Percentiles rank a stretch among this genome's conserved stretches.
Conservation (phyloP, 2,329 filamentous ascomycete species). For the Arthroderma sp. region DNA sequence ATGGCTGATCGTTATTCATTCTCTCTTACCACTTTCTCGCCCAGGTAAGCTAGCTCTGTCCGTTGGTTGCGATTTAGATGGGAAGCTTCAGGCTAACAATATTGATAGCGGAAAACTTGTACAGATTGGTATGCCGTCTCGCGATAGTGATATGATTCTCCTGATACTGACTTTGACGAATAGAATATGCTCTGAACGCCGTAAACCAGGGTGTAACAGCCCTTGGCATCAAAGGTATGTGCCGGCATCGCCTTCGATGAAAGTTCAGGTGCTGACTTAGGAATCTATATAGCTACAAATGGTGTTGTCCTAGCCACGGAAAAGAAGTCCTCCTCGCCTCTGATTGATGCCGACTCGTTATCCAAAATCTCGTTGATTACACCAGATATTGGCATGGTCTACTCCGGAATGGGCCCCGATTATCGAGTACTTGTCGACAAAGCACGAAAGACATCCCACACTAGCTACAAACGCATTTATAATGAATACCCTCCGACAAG, state of each 20-base stretch:
- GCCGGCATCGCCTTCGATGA: neutral
- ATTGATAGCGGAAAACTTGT: conserved; percentile 81
- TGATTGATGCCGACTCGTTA: conserved; percentile 87
- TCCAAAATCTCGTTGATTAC: conserved; percentile 98
- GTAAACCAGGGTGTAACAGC: conserved; percentile 99
- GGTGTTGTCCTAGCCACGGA: conserved; percentile 97
- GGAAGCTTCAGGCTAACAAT: conserved; percentile 31
- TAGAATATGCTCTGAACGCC: conserved; percentile 97
- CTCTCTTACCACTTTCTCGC: conserved; percentile 98
- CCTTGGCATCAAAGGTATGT: conserved; percentile 86
- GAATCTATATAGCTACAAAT: conserved; percentile 61
- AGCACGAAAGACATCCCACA: conserved; percentile 95
- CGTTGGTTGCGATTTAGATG: too few species aligned
- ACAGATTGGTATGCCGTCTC: conserved; percentile 62
- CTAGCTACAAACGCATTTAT: conserved; percentile 98
- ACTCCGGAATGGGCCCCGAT: conserved; percentile 97
- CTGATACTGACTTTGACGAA: conserved; percentile 6
- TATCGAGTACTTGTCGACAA: conserved; percentile 96
- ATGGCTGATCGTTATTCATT: conserved; percentile 99
- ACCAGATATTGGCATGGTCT: conserved; percentile 98
- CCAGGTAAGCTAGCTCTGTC: conserved; percentile 51
- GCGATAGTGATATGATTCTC: neutral
- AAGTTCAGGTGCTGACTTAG: conserved; percentile 2
- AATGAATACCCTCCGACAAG: conserved; percentile 99
- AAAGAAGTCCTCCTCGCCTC: conserved; percentile 96